phyloP scores from a whole-genome alignment of 2,329 filamentous ascomycete genomes.

The Curvularia eragrostidis region DNA sequence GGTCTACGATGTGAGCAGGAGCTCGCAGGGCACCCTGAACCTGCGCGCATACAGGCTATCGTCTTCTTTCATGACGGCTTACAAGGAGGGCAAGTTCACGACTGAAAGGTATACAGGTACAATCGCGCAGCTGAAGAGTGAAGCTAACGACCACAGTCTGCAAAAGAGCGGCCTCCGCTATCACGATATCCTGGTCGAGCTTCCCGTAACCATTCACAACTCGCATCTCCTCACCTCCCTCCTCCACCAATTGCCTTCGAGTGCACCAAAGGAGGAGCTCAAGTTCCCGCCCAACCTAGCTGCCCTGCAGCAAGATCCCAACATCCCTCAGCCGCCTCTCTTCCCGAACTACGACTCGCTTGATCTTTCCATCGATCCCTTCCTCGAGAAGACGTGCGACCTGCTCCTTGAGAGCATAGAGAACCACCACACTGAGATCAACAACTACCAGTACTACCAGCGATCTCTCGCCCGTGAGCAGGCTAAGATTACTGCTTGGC shows the following conservation, averaged over 20 bases:
- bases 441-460: slow-evolving; percentile 99
- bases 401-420: slow-evolving; percentile 96
- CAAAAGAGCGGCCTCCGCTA: slow-evolving; percentile 94
- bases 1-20: slow-evolving; percentile 94
- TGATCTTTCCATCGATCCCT: slow-evolving; percentile 93
- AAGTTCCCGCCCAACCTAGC: slow-evolving; percentile 79
- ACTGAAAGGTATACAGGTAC: slow-evolving; percentile 80
- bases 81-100: slow-evolving; percentile 97
- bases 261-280: slow-evolving; percentile 70
- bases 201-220: slow-evolving; percentile 91
- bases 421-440: slow-evolving; percentile 96
- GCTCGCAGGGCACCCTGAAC: slow-evolving; percentile 88
- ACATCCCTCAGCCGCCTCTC: slow-evolving; percentile 68
- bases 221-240: slow-evolving; percentile 95
- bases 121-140: background rate
- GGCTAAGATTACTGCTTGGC: slow-evolving; percentile 95
- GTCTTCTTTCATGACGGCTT: slow-evolving; percentile 84
- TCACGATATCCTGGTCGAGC: slow-evolving; percentile 90
- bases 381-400: slow-evolving; percentile 98
- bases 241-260: slow-evolving; percentile 85
- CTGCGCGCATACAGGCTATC: slow-evolving; percentile 91
- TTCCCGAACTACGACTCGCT: slow-evolving; percentile 89
- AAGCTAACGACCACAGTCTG: slow-evolving; percentile 64
- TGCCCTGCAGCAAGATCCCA: slow-evolving; percentile 72
- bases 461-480: slow-evolving; percentile 92